Evolutionary conservation across 495 filamentous ascomycete species (phyloP).

Genomic region (Podospora anserina): DNA sequence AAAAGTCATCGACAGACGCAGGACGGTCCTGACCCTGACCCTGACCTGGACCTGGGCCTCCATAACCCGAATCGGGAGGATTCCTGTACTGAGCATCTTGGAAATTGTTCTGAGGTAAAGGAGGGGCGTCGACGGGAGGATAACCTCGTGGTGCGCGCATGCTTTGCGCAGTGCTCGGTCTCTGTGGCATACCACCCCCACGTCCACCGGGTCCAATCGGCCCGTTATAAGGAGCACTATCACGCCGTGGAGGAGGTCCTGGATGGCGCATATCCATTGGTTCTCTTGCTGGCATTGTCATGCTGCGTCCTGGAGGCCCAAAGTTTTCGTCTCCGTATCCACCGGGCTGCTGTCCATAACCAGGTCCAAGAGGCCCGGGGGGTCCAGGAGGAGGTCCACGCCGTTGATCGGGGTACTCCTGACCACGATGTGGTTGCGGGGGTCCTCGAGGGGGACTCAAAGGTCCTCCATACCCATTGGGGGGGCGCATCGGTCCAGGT

Average conservation of each 20-base stretch:
- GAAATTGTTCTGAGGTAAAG: constrained; percentile 31
- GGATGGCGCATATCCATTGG: constrained; percentile 36
- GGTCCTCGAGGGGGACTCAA: constrained; percentile 39
- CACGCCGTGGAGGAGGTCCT: constrained; percentile 33
- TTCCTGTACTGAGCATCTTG: constrained; percentile 24
- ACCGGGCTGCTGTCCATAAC: constrained; percentile 27
- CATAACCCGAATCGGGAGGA: constrained; percentile 26
- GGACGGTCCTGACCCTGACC: constrained; percentile 24
- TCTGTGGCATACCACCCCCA: constrained; percentile 28
- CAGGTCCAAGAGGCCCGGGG: constrained; percentile 31
- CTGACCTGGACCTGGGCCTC: background rate
- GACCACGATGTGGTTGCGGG: constrained; percentile 35
- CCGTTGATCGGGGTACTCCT: constrained; percentile 42
- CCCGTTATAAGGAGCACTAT: constrained; percentile 44
- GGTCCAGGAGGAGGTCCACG: constrained; percentile 39
- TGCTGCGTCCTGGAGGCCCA: constrained; percentile 46
- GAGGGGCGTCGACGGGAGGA: constrained; percentile 40
- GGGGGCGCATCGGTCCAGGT: constrained; percentile 32
- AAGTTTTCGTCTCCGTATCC: constrained; percentile 38
- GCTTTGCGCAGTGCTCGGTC: constrained; percentile 49
- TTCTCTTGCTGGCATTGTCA: constrained; percentile 53
- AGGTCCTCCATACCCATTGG: constrained; percentile 33
- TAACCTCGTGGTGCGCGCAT: constrained; percentile 47
- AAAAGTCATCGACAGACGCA: constrained; percentile 50
- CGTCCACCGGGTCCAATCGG: constrained; percentile 37